Evolutionary conservation across 139 green algal genomes (phyloP), one percentile per base, ranked within the genome.

Genomic region (Haematococcus sp.): DNA sequence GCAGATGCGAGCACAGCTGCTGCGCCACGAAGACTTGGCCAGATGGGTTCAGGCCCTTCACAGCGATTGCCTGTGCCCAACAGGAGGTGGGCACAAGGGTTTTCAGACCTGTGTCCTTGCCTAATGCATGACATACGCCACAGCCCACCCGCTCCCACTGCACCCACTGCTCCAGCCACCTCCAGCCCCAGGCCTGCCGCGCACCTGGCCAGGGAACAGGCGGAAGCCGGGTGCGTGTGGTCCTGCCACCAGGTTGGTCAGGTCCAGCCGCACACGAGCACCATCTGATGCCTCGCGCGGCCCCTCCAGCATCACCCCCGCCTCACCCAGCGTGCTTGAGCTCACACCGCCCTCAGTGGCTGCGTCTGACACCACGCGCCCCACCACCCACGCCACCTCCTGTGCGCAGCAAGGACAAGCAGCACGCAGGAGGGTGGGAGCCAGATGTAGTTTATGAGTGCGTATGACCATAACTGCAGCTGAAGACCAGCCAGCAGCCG

Each of bases 281-380:
- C 93, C 93, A n/a, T 74, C 71, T 30, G 78, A 89, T 40, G 55
- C 59, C 58, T 71, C 63, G 4, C 83, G 30, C 67, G 74, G 83
- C 25, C 93, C 93, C 83, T 97, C 93, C 56, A 97, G 83, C 74
- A 92, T 46, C 49, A 96, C 63, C 2, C 75, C 84, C 46, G 85
- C 70, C 9, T 82, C 81, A 74, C 93, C 94, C 17, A 97, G 83
- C 3, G 84, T 86, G 17, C 63, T 76, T 9, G 80, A 67, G 9
- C 63, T 73, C 33, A 78, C 74, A 34, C 40, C 33, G 17, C 64
- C 46, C 70, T 76, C 71, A 20, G 56, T 51, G 27, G 23, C 44
- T 4, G 60, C 67, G 56, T 94, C 89, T 58, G 78, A 88, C 54
- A 87, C 84, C 13, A 97, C 77, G 35, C 92, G 83, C 0, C 92